Conservation (phyloP, 2,329 filamentous ascomycete species). For the Catunica adiposa region DNA sequence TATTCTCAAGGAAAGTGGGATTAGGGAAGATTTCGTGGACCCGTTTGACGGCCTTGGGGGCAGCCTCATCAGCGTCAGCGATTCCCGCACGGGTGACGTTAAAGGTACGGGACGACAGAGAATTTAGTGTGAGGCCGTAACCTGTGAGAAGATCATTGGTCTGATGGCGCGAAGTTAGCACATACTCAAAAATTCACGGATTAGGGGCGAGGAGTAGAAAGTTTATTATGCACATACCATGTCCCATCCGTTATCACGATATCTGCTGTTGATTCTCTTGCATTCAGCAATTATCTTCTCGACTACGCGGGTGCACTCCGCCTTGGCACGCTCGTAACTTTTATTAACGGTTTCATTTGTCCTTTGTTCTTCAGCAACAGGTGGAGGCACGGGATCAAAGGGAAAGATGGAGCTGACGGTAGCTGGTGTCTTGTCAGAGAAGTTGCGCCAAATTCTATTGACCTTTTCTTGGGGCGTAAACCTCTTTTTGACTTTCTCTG, state of each 20-base stretch:
- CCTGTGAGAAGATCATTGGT: conserved; percentile 54
- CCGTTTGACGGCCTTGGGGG: no score
- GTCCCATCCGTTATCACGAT: conserved; percentile 49
- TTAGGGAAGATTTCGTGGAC: conserved; percentile 60
- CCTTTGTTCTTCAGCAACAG: conserved; percentile 23
- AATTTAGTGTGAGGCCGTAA: conserved; percentile 38
- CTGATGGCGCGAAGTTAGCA: conserved; percentile 20
- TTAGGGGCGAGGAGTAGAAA: not conserved
- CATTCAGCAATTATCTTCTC: conserved; percentile 49
- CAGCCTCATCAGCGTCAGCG: no score
- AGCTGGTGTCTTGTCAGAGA: conserved; percentile 41
- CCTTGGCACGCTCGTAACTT: conserved; percentile 46
- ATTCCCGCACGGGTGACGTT: conserved; percentile 22
- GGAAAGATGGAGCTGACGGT: conserved; percentile 50
- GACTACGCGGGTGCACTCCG: conserved; percentile 46
- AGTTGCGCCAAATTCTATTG: conserved; percentile 49
- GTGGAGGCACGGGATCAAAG: conserved; percentile 40
- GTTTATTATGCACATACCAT: conserved; percentile 26
- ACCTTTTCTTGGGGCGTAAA: conserved; percentile 44
- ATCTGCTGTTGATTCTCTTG: conserved; percentile 60
- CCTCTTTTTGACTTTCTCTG: not conserved
- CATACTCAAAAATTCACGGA: no score
- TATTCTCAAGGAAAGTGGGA: conserved; percentile 48
- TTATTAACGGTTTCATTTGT: conserved; percentile 43
- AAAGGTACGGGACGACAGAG: conserved; percentile 34